phyloP scores from a whole-genome alignment of 2,329 filamentous ascomycete genomes.

The Fusarium haematococcum region DNA sequence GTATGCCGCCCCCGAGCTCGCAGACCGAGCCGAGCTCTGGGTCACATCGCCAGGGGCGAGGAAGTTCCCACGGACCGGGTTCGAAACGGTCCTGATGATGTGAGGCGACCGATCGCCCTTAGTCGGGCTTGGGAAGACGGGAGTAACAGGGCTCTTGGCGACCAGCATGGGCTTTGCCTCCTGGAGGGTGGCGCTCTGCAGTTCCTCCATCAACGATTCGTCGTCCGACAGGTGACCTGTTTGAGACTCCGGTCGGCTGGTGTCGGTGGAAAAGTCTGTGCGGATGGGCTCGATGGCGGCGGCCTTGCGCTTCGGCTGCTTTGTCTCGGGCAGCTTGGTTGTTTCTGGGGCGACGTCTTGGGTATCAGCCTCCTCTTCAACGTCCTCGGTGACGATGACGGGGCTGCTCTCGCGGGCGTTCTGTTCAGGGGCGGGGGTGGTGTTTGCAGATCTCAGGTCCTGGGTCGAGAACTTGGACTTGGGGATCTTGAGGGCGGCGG shows the following conservation, averaged over 20 bases:
- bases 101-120: constrained; percentile 45
- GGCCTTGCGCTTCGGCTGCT: constrained; percentile 47
- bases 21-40: constrained; percentile 62
- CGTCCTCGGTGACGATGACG: constrained; percentile 22
- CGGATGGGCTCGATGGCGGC: constrained; percentile 65
- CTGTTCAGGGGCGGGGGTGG: constrained; percentile 17
- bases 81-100: constrained; percentile 62
- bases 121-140: constrained; percentile 62
- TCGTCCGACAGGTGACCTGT: constrained; percentile 72
- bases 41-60: constrained; percentile 60
- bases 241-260: constrained; percentile 35
- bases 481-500: constrained; percentile 37
- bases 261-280: constrained; percentile 54
- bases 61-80: constrained; percentile 57
- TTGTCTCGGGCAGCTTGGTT: constrained; percentile 24
- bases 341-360: constrained; percentile 14
- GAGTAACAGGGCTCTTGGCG: constrained; percentile 83
- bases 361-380: constrained; percentile 1
- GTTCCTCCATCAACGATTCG: constrained; percentile 85
- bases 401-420: constrained; percentile 16
- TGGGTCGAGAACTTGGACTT: constrained; percentile 47
- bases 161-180: constrained; percentile 85
- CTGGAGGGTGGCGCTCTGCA: constrained; percentile 83
- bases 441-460: constrained; percentile 39
- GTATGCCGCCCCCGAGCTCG: constrained; percentile 68